Evolutionary conservation across 2,329 filamentous ascomycete species (phyloP).

Genomic region (Colletotrichum destructivum): DNA sequence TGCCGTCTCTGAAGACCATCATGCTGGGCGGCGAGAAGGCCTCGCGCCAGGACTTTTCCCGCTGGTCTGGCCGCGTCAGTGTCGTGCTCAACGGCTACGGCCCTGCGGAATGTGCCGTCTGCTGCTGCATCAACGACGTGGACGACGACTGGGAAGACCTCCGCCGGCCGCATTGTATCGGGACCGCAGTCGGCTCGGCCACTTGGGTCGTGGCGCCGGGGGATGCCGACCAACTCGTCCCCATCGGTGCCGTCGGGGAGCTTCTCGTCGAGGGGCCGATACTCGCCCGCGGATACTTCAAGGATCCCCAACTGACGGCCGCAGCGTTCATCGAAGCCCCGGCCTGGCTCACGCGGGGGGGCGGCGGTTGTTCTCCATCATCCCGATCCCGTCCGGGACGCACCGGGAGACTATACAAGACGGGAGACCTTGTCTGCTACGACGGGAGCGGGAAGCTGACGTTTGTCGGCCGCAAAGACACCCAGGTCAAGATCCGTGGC

Average conservation of each 20-base stretch:
- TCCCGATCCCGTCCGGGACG: constrained; percentile 45
- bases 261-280: constrained; percentile 43
- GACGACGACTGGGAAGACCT: neutral
- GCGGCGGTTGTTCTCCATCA: neutral
- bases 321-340: constrained; percentile 24
- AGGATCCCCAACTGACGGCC: constrained; percentile 8
- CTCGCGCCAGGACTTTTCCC: constrained; percentile 7
- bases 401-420: constrained; percentile 43
- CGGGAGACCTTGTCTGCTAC: constrained; percentile 47
- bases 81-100: constrained; percentile 28
- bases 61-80: neutral
- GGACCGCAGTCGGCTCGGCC: constrained; percentile 23
- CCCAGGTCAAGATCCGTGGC: constrained; percentile 53
- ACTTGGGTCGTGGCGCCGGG: constrained; percentile 46
- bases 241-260: constrained; percentile 45
- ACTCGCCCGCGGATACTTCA: constrained; percentile 18
- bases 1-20: neutral
- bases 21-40: constrained; percentile 33
- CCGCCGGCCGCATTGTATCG: constrained; percentile 44
- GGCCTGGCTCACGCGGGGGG: constrained; percentile 43
- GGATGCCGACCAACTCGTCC: constrained; percentile 41
- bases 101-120: constrained; percentile 26
- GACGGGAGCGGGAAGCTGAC: constrained; percentile 46
- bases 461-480: constrained; percentile 47
- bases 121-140: constrained; percentile 11